Evolutionary conservation across 1,139 yeast species (phyloP), one percentile per base, ranked within the genome.

Genomic region (Torulaspora globosa): DNA sequence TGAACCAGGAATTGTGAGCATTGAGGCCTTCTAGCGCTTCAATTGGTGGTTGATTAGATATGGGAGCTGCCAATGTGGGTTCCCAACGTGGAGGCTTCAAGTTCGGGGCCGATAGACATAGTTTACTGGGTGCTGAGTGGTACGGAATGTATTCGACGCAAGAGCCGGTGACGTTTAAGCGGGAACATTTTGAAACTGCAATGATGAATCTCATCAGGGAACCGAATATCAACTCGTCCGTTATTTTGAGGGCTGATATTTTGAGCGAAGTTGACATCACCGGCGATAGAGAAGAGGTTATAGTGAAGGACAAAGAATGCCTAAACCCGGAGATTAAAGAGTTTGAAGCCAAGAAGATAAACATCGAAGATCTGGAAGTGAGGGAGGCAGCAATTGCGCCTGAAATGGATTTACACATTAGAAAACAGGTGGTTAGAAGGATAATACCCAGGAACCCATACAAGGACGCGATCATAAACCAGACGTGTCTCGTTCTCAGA

Each of bases 161-260:
- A 9, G 55, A 54, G 14, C 51, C 54, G 1, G 69, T 68, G 1
- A 60, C 60, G 7, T 74, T 73, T 53, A 59, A 59, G 11, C 61
- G 71, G 2, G 62, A 62, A 5, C 85, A 88, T 67, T 89, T 82
- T 60, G 81, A 80, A 48, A 68, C 71, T 9, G 96, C 96, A 4
- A 84, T 88, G 92, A 66, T 78, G 37, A 86, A 89, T 64, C 73
- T 90, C 52, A 84, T 90, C 46, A 74, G 76, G 50, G 89, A 88
- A 52, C 97, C 97, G 11, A 87, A 90, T 63, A 84, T 90, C 66
- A 90, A 90, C 66, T 90, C 97, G 7, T 85, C 97, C 0, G 94
- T 88, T 26, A 84, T 90, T 32, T 71, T 90, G 70, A 71, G 97
- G 57, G 95, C 97, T 0, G 97, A 90, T 65, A 80, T 90, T 23